Evolutionary conservation across 495 filamentous ascomycete genomes (phyloP), one percentile per base, ranked within the genome.

Genomic region (Xylaria bambusicola): DNA sequence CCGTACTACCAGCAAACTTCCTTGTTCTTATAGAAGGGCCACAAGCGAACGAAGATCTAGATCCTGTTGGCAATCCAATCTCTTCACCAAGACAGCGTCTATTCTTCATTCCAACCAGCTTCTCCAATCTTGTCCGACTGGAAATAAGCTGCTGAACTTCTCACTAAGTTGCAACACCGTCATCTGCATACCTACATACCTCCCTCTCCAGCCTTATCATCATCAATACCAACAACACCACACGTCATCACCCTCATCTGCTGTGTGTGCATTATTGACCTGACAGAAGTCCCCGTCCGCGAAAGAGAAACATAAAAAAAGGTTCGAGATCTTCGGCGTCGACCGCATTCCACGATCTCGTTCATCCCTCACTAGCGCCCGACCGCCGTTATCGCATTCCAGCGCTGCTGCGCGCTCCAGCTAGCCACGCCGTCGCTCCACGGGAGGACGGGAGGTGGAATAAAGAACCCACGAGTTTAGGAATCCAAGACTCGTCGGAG

Each of bases 401-500:
- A 61, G 66, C 62, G 65, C 56, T 63, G 64, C 59, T 64, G 68
- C 53, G 58, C 49, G 67, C 50, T 17, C 51, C 46, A 59, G 55
- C 29, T 52, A 56, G 61, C 62, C 68, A 64, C 64, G 63, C 71
- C 68, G 71, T 71, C 66, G 56, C 71, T 73, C 70, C 64, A 66
- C 52, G 68, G 73, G 75, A 71, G 73, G 74, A 68, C 74, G 67
- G 67, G 74, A 64, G 67, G 65, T 71, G 75, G 74, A n/a, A 67
- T 47, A 71, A 50, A 62, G 51, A 62, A 15, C 46, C 9, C 24
- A 31, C 51, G 24, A 31, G 42, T 17, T 46, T n/a, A 18, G 44
- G 35, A 21, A 56, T 31, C 27, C 3, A 56, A 0, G 27, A 44
- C 42, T 17, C 35, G 33, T 40, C 44, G 23, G 47, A 40, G 59